These are phyloP conservation scores for Fraxinus paxiana DNA, from an alignment of 305 asterid species.

Conservation along the genomic window DNA sequence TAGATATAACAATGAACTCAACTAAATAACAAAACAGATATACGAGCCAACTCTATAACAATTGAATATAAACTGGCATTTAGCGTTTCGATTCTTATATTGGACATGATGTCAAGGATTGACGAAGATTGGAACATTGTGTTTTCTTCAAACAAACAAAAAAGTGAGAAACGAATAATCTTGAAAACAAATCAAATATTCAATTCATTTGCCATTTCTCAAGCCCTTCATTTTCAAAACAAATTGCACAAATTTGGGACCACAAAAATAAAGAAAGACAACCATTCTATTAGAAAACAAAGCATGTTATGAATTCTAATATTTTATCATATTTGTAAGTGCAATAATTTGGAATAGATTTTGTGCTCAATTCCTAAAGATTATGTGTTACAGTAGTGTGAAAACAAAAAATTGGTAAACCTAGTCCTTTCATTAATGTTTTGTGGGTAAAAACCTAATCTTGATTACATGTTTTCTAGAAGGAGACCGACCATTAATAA, in stretches of 20 bases:
- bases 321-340: conserved; percentile 19
- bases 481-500: conserved; percentile 56
- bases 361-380: conserved; percentile 40
- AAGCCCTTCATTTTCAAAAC: conserved; percentile 30
- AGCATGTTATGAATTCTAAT: conserved; percentile 37
- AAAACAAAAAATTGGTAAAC: conserved; percentile 15
- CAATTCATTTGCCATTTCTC: conserved; percentile 29
- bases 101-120: not conserved
- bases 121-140: not conserved
- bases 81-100: not conserved
- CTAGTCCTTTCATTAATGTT: conserved; percentile 18
- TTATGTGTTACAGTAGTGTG: conserved; percentile 30
- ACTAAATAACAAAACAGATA: not conserved
- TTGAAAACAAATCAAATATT: not conserved
- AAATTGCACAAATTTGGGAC: conserved; percentile 39
- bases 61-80: not conserved
- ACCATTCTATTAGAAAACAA: conserved; percentile 43
- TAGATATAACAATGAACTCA: not conserved
- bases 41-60: not conserved
- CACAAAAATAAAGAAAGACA: conserved; percentile 28
- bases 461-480: conserved; percentile 44
- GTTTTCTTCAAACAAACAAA: conserved; percentile 18
- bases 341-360: conserved; percentile 58
- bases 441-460: conserved; percentile 45
- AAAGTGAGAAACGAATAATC: not conserved